Evolutionary conservation across 1,284 basidiomycete genomes (phyloP).

Genomic region (Afroboletus lepidellus): DNA sequence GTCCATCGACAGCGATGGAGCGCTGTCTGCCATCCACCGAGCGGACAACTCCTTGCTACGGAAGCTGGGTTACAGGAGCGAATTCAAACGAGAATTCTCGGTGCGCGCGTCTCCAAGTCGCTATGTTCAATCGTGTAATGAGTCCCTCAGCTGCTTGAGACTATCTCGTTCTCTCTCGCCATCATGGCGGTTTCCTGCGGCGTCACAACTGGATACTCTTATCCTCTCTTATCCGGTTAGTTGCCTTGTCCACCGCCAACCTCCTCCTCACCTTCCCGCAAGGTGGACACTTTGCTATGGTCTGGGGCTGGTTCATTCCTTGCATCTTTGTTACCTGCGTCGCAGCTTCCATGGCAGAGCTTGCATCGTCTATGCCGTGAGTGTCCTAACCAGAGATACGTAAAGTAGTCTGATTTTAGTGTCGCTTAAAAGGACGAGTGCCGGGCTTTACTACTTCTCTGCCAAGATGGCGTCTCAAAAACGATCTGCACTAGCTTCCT

Average conservation of each 20-base stretch:
- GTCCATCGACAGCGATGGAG: constrained; percentile 2
- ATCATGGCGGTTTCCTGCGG: not conserved
- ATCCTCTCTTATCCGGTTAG: constrained; percentile 42
- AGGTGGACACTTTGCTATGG: not conserved
- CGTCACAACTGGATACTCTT: constrained; percentile 28
- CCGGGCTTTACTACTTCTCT: not conserved
- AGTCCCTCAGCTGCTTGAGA: not conserved
- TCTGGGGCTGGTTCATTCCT: constrained; percentile 73
- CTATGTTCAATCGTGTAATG: too few species aligned
- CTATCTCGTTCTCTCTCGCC: not conserved
- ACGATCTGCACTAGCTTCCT: not conserved
- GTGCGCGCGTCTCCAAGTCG: too few species aligned
- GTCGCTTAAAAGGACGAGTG: not conserved
- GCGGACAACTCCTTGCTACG: constrained; percentile 52
- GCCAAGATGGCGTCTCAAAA: not conserved
- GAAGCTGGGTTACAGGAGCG: not conserved
- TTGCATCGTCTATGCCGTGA: not conserved
- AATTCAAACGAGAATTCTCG: not conserved
- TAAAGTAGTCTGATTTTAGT: not conserved
- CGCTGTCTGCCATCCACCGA: constrained; percentile 7
- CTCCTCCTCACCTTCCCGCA: too few species aligned
- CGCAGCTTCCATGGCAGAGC: not conserved
- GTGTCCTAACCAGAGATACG: too few species aligned
- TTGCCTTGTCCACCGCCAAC: too few species aligned
- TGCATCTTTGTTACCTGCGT: constrained; percentile 48